Evolutionary conservation across 257 asterid species (phyloP).

Genomic region (Voacanga thouarsii): DNA sequence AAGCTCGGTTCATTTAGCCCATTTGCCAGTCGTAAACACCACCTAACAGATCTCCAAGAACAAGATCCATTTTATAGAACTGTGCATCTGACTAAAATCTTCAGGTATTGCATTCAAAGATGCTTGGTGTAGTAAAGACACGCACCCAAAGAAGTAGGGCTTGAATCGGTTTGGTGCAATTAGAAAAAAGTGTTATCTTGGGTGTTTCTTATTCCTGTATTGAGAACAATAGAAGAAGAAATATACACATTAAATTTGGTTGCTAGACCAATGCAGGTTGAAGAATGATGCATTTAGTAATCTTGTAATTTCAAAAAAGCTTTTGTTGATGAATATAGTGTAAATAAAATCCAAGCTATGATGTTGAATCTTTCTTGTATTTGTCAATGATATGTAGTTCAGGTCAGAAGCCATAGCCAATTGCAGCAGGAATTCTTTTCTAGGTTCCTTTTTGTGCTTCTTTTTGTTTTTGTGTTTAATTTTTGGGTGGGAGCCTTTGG

Average conservation of each 20-base stretch:
- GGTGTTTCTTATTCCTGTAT: conserved; percentile 9
- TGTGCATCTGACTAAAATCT: not conserved
- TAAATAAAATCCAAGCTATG: conserved; percentile 5
- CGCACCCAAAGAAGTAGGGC: not conserved
- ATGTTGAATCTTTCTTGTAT: conserved; percentile 5
- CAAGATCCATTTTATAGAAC: conserved; percentile 49
- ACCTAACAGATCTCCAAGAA: conserved; percentile 51
- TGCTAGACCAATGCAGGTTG: not conserved
- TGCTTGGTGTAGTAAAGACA: not conserved
- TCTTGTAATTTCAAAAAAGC: not conserved
- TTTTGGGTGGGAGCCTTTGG: too few species aligned
- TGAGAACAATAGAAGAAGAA: not conserved
- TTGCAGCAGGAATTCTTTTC: not conserved
- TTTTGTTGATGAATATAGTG: conserved; percentile 11
- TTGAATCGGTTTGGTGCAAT: not conserved
- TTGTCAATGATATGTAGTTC: not conserved
- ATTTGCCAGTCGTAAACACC: too few species aligned
- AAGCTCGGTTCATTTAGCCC: too few species aligned
- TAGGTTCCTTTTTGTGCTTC: too few species aligned
- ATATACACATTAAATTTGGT: not conserved
- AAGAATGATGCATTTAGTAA: not conserved
- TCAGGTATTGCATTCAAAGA: not conserved
- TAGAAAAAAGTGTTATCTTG: not conserved
- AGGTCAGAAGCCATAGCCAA: not conserved
- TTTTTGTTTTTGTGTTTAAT: too few species aligned